Evolutionary conservation across 768 basidiomycete species (phyloP), one percentile per base, ranked within the genome.

Genomic region (Candolleomyces aberdarensis): DNA sequence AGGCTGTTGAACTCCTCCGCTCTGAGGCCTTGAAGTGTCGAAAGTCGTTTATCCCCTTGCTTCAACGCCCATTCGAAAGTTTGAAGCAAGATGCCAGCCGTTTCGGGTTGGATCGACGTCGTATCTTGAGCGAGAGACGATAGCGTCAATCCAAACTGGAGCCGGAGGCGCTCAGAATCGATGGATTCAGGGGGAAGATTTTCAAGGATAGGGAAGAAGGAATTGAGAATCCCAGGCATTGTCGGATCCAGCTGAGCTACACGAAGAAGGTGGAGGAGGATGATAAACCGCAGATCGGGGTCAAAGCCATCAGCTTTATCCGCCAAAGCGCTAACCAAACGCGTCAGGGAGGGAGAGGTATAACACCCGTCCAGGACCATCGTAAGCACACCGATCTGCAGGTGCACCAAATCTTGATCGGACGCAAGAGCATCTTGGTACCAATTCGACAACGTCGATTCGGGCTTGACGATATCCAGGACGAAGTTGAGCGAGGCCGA

Each of bases 51-150:
- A 7, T 79, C 74, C 5, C 74, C 74, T 48, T 82, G 80, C 4
- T 75, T 69, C 13, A 75, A 65, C n/a, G 87, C 74, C 86, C 87
- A 89, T 57, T 79, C 74, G n/a, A 89, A 74, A 1, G 84, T 72
- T 4, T 76, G 69, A 17, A 85, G 66, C 9, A 80, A 62, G 6
- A 66, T 67, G 22, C 75, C 75, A 14, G 83, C 77, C 0, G 67
- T 73, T 19, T 77, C 75, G 43, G 65, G 60, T 52, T 77, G 74
- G 19, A 84, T 58, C 11, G 64, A 63, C 3, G 65, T 57, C 6
- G 68, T 56, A 40, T 67, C 69, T 20, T 72, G 66, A 2, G 75
- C 66, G 61, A 71, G 74, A 14, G 70, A 62, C 1, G 70, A 64
- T 11, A 80, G 63, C 31, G 69, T 66, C 31, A 69, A 70, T 17